Evolutionary conservation across 2,329 filamentous ascomycete species (phyloP).

Genomic region (Scedosporium minutisporum): DNA sequence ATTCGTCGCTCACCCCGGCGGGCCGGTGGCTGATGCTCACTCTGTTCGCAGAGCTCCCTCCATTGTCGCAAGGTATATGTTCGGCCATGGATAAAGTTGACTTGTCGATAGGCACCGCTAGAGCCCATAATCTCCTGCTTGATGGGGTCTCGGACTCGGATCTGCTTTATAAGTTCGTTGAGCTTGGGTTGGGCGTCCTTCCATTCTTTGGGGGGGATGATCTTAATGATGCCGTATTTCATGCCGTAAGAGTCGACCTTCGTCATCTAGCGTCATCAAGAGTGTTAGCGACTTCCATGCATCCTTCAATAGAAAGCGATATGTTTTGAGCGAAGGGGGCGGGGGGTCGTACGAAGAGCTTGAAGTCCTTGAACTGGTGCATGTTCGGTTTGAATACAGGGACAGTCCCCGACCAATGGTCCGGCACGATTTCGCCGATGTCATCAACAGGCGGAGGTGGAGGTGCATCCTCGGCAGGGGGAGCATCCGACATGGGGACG

Average conservation of each 20-base stretch:
- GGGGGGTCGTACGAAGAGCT: slow-evolving; percentile 59
- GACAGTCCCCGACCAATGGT: slow-evolving; percentile 83
- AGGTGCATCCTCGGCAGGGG: slow-evolving; percentile 8
- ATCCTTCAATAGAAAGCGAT: background rate
- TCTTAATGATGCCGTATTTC: slow-evolving; percentile 94
- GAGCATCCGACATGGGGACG: slow-evolving; percentile 20
- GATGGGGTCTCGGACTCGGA: slow-evolving; percentile 92
- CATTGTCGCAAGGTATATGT: slow-evolving; percentile 96
- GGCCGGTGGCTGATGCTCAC: slow-evolving; percentile 90
- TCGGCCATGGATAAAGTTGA: slow-evolving; percentile 91
- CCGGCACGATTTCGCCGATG: slow-evolving; percentile 70
- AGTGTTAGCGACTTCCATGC: slow-evolving; percentile 17
- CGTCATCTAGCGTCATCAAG: slow-evolving; percentile 43
- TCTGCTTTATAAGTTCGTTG: slow-evolving; percentile 78
- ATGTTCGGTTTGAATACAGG: slow-evolving; percentile 94
- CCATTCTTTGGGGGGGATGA: slow-evolving; percentile 92
- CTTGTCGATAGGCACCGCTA: slow-evolving; percentile 90
- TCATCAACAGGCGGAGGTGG: slow-evolving; percentile 33
- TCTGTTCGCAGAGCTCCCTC: slow-evolving; percentile 87
- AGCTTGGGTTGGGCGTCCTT: slow-evolving; percentile 68
- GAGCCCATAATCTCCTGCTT: slow-evolving; percentile 97
- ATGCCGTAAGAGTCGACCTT: slow-evolving; percentile 92
- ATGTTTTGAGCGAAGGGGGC: background rate
- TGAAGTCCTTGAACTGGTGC: slow-evolving; percentile 90
- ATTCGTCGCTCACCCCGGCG: slow-evolving; percentile 72